Evolutionary conservation across 2,329 filamentous ascomycete species (phyloP), one percentile per base, ranked within the genome.

Genomic region (Dryadomyces quercus-mongolicae): DNA sequence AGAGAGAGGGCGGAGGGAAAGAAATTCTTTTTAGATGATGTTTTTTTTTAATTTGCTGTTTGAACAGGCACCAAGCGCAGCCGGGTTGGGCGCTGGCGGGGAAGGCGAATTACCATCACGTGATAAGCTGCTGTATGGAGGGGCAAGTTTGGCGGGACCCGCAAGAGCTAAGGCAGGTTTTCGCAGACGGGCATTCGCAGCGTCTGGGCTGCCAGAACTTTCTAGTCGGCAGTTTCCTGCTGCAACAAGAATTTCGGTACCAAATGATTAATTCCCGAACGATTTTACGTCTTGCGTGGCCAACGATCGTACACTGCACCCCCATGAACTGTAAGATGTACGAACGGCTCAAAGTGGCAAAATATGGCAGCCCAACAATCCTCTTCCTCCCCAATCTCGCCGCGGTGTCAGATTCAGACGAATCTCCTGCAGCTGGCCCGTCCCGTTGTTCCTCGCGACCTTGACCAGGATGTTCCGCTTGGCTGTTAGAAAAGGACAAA

Each of bases 291-390:
- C 25, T 31, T 31, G 25, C 25, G 8, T 31, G 25, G 25, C 25
- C 25, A 31, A 31, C 25, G 22, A 31, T 21, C 16, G 2, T 8
- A 48, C 18, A 47, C 31, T 43, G 31, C 25, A 15, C 18, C 8
- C 25, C 25, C 25, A 31, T 31, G 25, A 31, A 31, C 25, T 8
- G 25, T 31, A 31, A 31, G 25, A 31, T 31, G 25, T 31, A 13
- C 18, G 13, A 34, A 25, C 46, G 13, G 16, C 78, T 73, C n/a
- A 95, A 55, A 94, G 61, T 25, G 88, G 89, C 60, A 95, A 71
- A 59, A 97, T 80, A 71, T 96, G 91, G 67, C 92, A 98, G 54
- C 92, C 92, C 62, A 98, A 72, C 67, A 94, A 72, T 13, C 92
- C 93, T 67, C 89, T 78, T 34, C 93, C 93, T 60, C 92, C 92